Conservation (phyloP, 2,329 filamentous ascomycete species). For the Xylaria sp. region DNA sequence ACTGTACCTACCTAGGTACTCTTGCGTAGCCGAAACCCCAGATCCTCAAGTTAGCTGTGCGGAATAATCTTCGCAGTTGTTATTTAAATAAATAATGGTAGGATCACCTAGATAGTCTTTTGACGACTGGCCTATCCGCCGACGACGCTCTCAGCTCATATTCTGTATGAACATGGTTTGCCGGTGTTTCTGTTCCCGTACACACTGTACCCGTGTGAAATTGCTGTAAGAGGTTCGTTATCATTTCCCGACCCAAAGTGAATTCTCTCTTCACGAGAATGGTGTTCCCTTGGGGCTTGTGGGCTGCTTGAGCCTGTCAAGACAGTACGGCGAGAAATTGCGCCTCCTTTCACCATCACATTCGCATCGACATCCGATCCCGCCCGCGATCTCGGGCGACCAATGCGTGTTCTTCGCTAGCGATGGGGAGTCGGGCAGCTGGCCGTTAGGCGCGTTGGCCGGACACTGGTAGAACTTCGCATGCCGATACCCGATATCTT, state of each 20-base stretch:
- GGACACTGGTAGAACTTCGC: conserved; percentile 43
- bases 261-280: conserved; percentile 36
- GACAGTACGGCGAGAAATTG: conserved; percentile 45
- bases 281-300: conserved; percentile 40
- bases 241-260: background rate
- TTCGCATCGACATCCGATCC: conserved; percentile 50
- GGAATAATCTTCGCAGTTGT: background rate
- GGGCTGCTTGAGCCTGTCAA: conserved; percentile 47
- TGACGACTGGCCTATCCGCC: background rate
- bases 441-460: conserved; percentile 46
- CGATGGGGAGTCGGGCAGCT: conserved; percentile 41
- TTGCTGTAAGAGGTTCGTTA: background rate
- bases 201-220: background rate
- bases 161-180: background rate
- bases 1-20: too few species aligned
- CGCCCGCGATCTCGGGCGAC: conserved; percentile 42
- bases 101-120: background rate
- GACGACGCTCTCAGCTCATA: too few species aligned
- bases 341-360: conserved; percentile 44
- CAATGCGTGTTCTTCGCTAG: conserved; percentile 36
- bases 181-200: background rate
- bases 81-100: background rate
- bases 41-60: background rate
- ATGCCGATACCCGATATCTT: conserved; percentile 52
- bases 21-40: background rate